A percentile compares a stretch with the other conserved stretches of the same genome.
These are phyloP conservation scores for Orbilia brochopaga DNA, from an alignment of 2,329 filamentous ascomycete genomes.

Conservation along the genomic window DNA sequence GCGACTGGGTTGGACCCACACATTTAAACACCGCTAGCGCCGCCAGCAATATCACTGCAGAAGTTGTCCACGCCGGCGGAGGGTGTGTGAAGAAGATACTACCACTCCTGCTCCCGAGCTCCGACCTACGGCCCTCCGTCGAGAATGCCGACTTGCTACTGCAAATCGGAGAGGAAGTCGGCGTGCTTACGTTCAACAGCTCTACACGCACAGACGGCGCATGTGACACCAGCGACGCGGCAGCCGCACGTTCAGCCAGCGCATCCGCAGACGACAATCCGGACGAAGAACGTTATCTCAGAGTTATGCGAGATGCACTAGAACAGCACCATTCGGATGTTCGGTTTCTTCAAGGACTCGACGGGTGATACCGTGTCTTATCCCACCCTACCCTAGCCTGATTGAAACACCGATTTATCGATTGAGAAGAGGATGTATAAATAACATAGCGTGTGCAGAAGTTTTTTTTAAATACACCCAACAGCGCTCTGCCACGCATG, in stretches of 20 bases:
- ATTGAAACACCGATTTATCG: no score
- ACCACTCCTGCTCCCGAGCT: slow-evolving; percentile 26
- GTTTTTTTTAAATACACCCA: background rate
- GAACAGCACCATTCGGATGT: slow-evolving; percentile 32
- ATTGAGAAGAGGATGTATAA: background rate
- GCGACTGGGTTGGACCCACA: slow-evolving; percentile 63
- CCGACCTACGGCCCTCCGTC: slow-evolving; percentile 52
- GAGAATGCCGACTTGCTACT: slow-evolving; percentile 43
- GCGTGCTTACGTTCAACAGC: slow-evolving; percentile 31
- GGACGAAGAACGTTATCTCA: slow-evolving; percentile 23
- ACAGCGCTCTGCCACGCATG: slow-evolving; percentile 19
- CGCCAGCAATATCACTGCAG: slow-evolving; percentile 54
- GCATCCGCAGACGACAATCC: background rate
- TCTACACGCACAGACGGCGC: background rate
- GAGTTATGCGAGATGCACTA: slow-evolving; percentile 29
- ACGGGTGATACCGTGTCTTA: background rate
- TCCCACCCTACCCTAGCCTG: background rate
- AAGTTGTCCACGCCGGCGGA: slow-evolving; percentile 50
- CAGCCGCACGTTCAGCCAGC: background rate
- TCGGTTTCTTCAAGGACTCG: slow-evolving; percentile 16
- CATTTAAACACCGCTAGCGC: background rate
- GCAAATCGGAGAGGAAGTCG: slow-evolving; percentile 34
- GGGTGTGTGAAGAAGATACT: slow-evolving; percentile 24
- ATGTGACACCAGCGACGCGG: background rate
- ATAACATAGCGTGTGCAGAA: background rate